phyloP scores from a whole-genome alignment of 163 green algal genomes.

The Chlamydomonas reinhardtii region DNA sequence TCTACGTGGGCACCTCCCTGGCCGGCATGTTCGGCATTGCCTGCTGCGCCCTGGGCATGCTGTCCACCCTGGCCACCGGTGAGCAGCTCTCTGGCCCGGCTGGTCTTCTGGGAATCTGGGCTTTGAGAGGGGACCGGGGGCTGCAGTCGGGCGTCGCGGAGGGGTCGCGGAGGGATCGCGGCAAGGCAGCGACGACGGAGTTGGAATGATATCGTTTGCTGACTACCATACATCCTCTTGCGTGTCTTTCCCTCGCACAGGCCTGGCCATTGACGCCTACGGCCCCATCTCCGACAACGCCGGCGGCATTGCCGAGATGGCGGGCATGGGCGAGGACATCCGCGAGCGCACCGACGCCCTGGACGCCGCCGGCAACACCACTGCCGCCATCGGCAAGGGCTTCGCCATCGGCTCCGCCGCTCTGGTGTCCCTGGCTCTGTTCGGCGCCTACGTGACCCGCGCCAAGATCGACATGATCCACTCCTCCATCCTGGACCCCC shows the following conservation, averaged over 20 bases:
- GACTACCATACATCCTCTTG: no score
- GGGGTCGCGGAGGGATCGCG: no score
- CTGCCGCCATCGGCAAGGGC: slow-evolving; percentile 99
- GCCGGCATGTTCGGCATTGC: slow-evolving; percentile 98
- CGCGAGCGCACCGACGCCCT: slow-evolving; percentile 96
- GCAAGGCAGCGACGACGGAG: no score
- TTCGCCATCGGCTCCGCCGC: slow-evolving; percentile 99
- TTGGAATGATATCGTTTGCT: no score
- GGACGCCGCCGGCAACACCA: slow-evolving; percentile 99
- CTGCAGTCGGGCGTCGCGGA: no score
- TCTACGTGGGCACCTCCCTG: slow-evolving; percentile 91
- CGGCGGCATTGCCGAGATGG: slow-evolving; percentile 99
- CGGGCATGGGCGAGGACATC: slow-evolving; percentile 97
- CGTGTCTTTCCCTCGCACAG: no score
- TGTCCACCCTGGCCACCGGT: slow-evolving; percentile 95
- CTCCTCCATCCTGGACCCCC: slow-evolving; percentile 93
- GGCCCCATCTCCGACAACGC: slow-evolving; percentile 99
- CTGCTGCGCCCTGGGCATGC: slow-evolving; percentile 97
- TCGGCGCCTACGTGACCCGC: slow-evolving; percentile 96
- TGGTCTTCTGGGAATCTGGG: no score
- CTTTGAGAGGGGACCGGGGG: no score
- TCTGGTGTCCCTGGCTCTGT: slow-evolving; percentile 98
- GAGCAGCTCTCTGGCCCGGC: no score
- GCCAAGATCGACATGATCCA: slow-evolving; percentile 88
- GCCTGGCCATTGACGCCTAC: slow-evolving; percentile 94